Conservation (phyloP, 163 green algal genomes). For the Chloroidium sp. region DNA sequence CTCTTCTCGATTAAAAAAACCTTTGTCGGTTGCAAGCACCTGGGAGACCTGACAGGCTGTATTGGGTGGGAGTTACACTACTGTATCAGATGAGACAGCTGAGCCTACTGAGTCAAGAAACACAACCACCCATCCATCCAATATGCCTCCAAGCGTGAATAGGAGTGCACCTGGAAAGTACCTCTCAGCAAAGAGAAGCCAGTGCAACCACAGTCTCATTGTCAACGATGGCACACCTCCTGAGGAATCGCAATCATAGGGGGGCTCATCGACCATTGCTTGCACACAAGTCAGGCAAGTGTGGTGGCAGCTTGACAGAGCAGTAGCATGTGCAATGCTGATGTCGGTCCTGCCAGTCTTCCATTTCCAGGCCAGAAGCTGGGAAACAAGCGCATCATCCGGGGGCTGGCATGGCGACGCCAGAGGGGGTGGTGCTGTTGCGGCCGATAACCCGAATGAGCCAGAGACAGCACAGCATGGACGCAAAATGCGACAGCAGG, state of each 20-base stretch:
- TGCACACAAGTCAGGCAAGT: background rate
- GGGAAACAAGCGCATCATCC: background rate
- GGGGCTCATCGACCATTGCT: background rate
- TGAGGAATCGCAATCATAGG: background rate
- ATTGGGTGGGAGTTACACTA: too few relatives aligned
- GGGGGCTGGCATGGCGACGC: background rate
- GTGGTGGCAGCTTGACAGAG: background rate
- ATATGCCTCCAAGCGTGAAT: too few relatives aligned
- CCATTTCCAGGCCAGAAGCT: background rate
- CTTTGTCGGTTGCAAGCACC: background rate
- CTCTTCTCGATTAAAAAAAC: background rate
- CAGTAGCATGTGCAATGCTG: background rate
- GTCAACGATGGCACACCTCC: too few relatives aligned
- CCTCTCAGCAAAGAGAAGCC: too few relatives aligned
- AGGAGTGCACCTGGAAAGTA: too few relatives aligned
- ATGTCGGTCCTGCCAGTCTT: background rate
- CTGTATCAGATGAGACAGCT: too few relatives aligned
- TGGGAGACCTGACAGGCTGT: background rate
- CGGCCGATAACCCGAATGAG: slow-evolving; percentile 50
- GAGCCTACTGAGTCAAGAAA: too few relatives aligned
- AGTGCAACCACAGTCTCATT: too few relatives aligned
- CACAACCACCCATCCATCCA: too few relatives aligned
- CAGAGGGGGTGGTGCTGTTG: background rate
- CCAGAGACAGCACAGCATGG: slow-evolving; percentile 65
- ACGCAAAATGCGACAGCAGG: slow-evolving; percentile 77